Evolutionary conservation across 192 early-diverging fungal genomes (phyloP), one percentile per base, ranked within the genome.

Genomic region (Globomyces pollinis-pini): DNA sequence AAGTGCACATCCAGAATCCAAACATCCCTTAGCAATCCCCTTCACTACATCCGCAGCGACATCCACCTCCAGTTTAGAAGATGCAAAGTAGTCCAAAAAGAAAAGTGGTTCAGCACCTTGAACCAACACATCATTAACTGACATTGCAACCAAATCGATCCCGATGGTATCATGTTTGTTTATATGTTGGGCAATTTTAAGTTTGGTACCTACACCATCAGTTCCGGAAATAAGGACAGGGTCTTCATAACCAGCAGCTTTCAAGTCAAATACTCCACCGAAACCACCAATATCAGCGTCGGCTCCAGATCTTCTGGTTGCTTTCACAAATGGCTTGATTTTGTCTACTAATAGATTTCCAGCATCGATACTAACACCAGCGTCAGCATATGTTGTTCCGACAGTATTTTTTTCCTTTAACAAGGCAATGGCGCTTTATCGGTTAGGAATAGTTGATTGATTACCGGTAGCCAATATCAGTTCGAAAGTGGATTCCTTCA

Each of bases 61-160:
- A 62, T 88, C 84, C 0, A 98, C 90, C 47, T 98, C 90, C 43
- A 99, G 83, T 59, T 91, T 90, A 35, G 88, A 85, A 60, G 89
- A 91, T 12, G 95, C 96, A 75, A 90, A 99, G 72, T 99, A 99
- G 77, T 99, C 96, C 51, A 98, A 78, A 77, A 99, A 99, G 76
- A 94, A 93, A 30, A 99, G 73, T 8, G 96, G 95, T 73, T 99
- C 96, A 5, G 95, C 96, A 35, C 96, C 96, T 73, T 99, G 96
- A 20, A 98, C 96, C 36, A 99, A 76, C 43, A 99, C 75, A 65
- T 99, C 96, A 74, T 99, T 99, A 59, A 98, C 96, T 66, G 87
- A 94, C 96, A 99, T 99, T 4, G 96, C 96, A 35, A 99, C 96
- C 36, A 98, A 78, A 68, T 99, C 96, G 65, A 96, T 88, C 38